Percentiles rank a stretch among this genome's conserved stretches.
Conservation (phyloP, 768 basidiomycete genomes). For the Mrakia frigida region DNA sequence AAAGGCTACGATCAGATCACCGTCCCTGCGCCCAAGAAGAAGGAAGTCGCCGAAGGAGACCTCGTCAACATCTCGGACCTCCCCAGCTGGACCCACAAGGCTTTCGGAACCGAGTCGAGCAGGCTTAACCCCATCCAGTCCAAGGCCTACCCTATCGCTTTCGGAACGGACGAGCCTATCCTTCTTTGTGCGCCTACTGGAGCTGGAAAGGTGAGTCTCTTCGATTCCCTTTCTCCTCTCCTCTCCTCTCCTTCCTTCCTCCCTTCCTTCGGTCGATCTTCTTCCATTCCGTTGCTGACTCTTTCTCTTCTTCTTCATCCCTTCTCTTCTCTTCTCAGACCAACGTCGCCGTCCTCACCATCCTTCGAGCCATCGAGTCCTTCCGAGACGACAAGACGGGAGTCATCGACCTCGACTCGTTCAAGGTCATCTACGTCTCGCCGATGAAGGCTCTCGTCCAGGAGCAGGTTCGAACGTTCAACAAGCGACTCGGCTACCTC, state of each 20-base stretch:
- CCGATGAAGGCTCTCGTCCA: constrained; percentile 99
- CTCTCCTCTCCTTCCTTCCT: background rate
- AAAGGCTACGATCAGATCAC: constrained; percentile 99
- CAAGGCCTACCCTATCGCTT: constrained; percentile 85
- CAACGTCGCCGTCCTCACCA: constrained; percentile 92
- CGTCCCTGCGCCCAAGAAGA: constrained; percentile 83
- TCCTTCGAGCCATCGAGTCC: constrained; percentile 84
- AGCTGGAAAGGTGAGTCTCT: constrained; percentile 77
- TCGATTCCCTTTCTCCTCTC: background rate
- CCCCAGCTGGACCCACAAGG: constrained; percentile 80
- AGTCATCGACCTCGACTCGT: constrained; percentile 72
- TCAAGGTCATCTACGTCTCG: constrained; percentile 96
- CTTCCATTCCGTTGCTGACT: background rate
- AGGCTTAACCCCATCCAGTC: constrained; percentile 83
- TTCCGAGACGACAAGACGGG: constrained; percentile 78
- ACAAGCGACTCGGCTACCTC: constrained; percentile 60
- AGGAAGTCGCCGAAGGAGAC: constrained; percentile 48
- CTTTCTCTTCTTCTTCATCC: background rate
- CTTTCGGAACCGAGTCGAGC: constrained; percentile 54
- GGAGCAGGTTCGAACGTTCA: constrained; percentile 96
- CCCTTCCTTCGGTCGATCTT: background rate
- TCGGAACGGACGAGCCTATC: constrained; percentile 89
- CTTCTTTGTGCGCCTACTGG: constrained; percentile 96
- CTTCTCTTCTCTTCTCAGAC: constrained; percentile 55
- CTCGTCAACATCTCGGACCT: constrained; percentile 65